Evolutionary conservation across 1,284 basidiomycete genomes (phyloP), one percentile per base, ranked within the genome.

Genomic region (Moesziomyces sp.): DNA sequence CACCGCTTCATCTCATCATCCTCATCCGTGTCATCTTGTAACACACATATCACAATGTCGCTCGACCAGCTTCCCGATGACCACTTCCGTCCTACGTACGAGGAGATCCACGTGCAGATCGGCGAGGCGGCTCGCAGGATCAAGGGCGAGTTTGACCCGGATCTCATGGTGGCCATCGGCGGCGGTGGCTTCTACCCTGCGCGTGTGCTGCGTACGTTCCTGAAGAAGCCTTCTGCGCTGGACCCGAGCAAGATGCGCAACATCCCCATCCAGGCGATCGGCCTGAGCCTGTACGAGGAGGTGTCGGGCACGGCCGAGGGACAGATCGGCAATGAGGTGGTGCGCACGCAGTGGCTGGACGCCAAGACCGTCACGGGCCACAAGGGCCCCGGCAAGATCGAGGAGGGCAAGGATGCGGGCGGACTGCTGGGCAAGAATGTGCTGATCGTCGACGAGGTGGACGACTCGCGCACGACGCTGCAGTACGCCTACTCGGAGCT

Each of bases 401-500:
- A 78, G 46, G 78, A 80, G 58, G 70, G 69, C 23, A 76, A 78
- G 53, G 71, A 74, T 33, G 79, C 74, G 11, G 80, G 80, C 23
- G 82, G 82, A 26, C 57, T 84, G 58, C 74, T 84, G 4, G 83
- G 83, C n/a, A 84, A 83, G 66, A 80, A 79, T 46, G 80, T 84
- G 23, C 63, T 84, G 4, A 83, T 84, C 23, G 83, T 84, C 16
- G 83, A 84, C 51, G 83, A 84, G 71, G 83, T 84, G 10, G 83
- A 84, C 53, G 83, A 84, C 60, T 78, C 77, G 50, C 61, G 83
- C 19, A 84, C 82, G 23, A 84, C 83, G 24, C 67, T 84, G 24
- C 81, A 83, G 57, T 83, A 83, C 54, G 82, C 82, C 13, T 84
- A 82, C 75, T 72, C 78, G 40, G 83, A 84, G 57, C 80, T 84